phyloP scores from a whole-genome alignment of 2,329 filamentous ascomycete genomes.

The Chrysosphaeria jannelii region DNA sequence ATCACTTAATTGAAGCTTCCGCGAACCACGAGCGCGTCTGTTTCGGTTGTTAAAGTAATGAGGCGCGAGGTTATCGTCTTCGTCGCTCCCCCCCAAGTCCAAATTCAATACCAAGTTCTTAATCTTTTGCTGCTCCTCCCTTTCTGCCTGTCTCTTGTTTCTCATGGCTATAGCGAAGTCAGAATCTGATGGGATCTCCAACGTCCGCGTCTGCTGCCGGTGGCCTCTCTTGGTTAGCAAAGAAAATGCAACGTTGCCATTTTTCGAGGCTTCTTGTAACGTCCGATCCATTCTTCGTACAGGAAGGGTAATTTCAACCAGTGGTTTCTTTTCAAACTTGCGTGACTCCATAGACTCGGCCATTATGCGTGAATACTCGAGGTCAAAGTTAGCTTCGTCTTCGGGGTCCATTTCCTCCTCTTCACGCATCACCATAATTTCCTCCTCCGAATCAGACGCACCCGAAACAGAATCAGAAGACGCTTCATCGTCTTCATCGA shows the following conservation, averaged over 20 bases:
- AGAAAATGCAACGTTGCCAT: constrained; percentile 53
- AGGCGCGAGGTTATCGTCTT: constrained; percentile 28
- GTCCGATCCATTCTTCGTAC: constrained; percentile 38
- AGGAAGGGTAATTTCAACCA: constrained; percentile 92
- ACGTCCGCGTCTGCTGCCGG: constrained; percentile 80
- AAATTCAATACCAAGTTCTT: constrained; percentile 94
- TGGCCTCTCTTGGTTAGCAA: constrained; percentile 89
- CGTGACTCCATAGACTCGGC: constrained; percentile 82
- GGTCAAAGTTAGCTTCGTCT: constrained; percentile 88
- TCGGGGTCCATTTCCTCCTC: constrained; percentile 80
- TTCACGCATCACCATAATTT: constrained; percentile 71
- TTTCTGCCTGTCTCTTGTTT: constrained; percentile 76
- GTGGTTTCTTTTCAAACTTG: constrained; percentile 79
- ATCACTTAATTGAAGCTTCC: constrained; percentile 83
- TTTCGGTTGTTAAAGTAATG: constrained; percentile 23
- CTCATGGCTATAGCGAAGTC: constrained; percentile 92
- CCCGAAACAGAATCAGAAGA: constrained; percentile 15
- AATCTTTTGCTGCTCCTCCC: constrained; percentile 91
- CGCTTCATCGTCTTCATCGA: constrained; percentile 22
- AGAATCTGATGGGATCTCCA: constrained; percentile 71
- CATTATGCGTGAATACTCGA: constrained; percentile 97
- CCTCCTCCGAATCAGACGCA: constrained; percentile 38
- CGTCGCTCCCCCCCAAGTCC: constrained; percentile 62
- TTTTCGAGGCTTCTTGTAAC: too few species aligned
- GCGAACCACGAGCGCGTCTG: constrained; percentile 43